Evolutionary conservation across 371 early-diverging fungal genomes (phyloP).

Genomic region (Mortierella sp.): DNA sequence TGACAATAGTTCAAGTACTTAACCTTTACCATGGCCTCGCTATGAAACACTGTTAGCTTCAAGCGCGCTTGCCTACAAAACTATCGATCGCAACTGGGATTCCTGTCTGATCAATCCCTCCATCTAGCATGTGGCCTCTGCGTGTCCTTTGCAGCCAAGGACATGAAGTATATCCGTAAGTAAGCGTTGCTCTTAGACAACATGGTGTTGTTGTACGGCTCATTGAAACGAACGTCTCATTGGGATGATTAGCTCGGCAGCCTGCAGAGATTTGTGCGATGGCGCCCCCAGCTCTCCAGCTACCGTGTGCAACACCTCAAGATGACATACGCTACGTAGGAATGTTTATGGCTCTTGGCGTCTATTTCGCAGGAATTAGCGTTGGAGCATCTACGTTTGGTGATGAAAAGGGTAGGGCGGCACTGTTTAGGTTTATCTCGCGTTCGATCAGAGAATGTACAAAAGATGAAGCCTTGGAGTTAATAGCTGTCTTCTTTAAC

Average conservation of each 20-base stretch:
- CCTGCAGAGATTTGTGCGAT: slow-evolving; percentile 58
- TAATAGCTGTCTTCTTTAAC: background rate
- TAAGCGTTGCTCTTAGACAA: background rate
- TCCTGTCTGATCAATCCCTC: slow-evolving; percentile 62
- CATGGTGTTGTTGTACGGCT: background rate
- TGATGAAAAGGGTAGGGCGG: slow-evolving; percentile 42
- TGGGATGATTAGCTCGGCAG: slow-evolving; percentile 54
- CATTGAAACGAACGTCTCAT: too few species aligned
- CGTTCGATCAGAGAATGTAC: too few species aligned
- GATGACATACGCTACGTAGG: slow-evolving; percentile 50
- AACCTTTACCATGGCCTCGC: background rate
- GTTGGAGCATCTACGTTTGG: slow-evolving; percentile 48
- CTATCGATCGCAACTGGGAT: slow-evolving; percentile 55
- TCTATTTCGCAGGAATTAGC: slow-evolving; percentile 57
- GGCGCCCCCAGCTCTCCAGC: slow-evolving; percentile 52
- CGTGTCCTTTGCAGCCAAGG: slow-evolving; percentile 49
- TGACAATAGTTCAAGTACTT: background rate
- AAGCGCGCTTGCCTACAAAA: slow-evolving; percentile 59
- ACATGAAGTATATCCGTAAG: slow-evolving; percentile 51
- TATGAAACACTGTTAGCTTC: too few species aligned
- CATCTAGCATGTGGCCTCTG: slow-evolving; percentile 61
- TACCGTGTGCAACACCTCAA: slow-evolving; percentile 39
- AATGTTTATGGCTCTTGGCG: slow-evolving; percentile 55
- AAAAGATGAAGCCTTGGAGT: too few species aligned
- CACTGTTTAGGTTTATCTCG: background rate